Percentiles rank a stretch among this genome's conserved stretches.
phyloP scores from a whole-genome alignment of 2,329 filamentous ascomycete species.

The Davidsoniella eucalypti region DNA sequence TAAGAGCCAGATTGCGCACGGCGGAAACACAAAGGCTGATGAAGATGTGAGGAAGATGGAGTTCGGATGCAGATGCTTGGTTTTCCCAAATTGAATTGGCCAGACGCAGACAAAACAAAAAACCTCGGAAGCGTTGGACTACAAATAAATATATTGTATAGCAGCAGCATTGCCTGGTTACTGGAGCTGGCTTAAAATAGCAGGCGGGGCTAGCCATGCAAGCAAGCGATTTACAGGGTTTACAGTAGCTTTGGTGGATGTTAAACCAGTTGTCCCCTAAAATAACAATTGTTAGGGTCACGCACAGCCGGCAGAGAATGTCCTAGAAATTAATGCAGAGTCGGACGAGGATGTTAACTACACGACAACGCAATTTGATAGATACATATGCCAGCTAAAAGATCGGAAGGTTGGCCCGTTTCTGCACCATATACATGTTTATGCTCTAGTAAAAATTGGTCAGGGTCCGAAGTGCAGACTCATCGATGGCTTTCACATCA shows the following conservation, averaged over 20 bases:
- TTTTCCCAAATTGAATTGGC: not conserved
- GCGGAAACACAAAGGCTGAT: not conserved
- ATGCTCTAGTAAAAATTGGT: too few relatives aligned
- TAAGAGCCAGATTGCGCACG: not conserved
- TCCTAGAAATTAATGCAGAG: too few relatives aligned
- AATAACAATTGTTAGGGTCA: not conserved
- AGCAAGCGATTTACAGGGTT: slow-evolving; percentile 1
- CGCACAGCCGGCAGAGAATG: too few relatives aligned
- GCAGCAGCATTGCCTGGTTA: not conserved
- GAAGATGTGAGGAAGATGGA: slow-evolving; percentile 1
- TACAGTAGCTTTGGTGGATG: not conserved
- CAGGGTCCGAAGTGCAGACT: too few relatives aligned
- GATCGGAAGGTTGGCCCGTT: too few relatives aligned
- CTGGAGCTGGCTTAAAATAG: slow-evolving; percentile 1
- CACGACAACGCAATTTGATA: too few relatives aligned
- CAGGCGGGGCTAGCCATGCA: not conserved
- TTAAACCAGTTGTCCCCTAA: not conserved
- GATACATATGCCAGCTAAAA: too few relatives aligned
- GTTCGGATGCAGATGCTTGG: not conserved
- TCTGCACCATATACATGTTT: too few relatives aligned
- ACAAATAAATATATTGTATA: slow-evolving; percentile 6
- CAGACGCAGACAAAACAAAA: slow-evolving; percentile 3
- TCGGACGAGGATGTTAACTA: too few relatives aligned
- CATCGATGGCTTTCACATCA: not conserved
- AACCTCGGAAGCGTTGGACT: slow-evolving; percentile 5